Evolutionary conservation across 2,329 filamentous ascomycete genomes (phyloP), one percentile per base, ranked within the genome.

Genomic region (Cryphonectria nitschkei): DNA sequence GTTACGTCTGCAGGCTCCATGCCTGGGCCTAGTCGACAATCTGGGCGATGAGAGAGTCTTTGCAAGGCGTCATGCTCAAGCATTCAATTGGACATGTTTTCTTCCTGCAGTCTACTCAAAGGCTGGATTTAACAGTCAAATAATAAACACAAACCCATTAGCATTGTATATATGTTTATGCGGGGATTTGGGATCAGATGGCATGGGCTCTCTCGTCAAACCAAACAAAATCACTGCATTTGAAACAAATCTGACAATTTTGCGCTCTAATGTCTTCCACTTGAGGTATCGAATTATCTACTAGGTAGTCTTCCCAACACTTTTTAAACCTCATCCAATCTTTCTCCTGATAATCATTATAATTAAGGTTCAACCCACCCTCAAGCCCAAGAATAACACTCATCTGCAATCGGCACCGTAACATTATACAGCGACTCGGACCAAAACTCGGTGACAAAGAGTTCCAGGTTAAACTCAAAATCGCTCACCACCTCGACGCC

Each of bases 361-460:
- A 16, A 5, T 3, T 16, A 16, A 14, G 3, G 3, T 43, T 4
- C 14, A 41, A 16, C 13, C 41, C 11, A n/a, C 46, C 46, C 19
- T 65, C 50, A 70, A 63, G 22, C 29, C 74, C 75, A 76, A n/a
- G 73, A 69, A 69, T 78, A 78, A 66, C 77, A 78, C 72, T 76
- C 67, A 50, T 76, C 70, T 6, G 74, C 76, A 54, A 78, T 75
- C 2, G 76, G 76, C 4, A 78, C 73, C 13, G 71, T 72, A 3
- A 76, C 73, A 60, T 69, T 76, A 70, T 77, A 78, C 2, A 78
- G 67, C 34, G 74, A 74, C 67, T 71, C 71, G 52, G 69, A 73
- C 74, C 75, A 78, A 68, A 76, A 75, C 72, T 77, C 69, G 9
- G 76, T 77, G 13, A 76, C 75, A 26, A 74, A 76, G 1, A 74